Base-by-base conservation (phyloP, 2,329 filamentous ascomycete species). In the Neopestalotiopsis rosae region DNA sequence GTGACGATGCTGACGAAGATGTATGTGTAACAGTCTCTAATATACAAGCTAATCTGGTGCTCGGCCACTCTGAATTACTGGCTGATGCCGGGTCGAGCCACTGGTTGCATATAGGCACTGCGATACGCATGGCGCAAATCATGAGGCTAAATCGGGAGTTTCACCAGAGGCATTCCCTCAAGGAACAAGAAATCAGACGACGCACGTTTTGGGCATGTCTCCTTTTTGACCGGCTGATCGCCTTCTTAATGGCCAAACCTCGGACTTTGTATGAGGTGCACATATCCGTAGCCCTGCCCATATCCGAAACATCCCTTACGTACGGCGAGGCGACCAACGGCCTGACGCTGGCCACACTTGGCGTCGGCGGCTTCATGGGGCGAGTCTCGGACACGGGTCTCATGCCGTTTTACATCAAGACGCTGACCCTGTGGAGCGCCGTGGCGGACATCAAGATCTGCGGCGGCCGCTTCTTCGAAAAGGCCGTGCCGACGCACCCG, bases 171-270 rank as follows among this genome's bases (percentile, higher is more conserved):
- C 45, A 67, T 24, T 67, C 65, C 4, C 40, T 61, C 30, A 59
- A 67, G 20, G 65, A 67, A 13, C 65, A 67, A 61, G 65, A 67
- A 34, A 59, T 67, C 24, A 56, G 65, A 1, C 32, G 65, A 10
- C 65, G 65, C 24, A 67, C 65, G 14, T 67, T 67, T 38, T 67
- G 65, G 65, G 65, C 65, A 7, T 67, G 65, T 17, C 65, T 67
- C 7, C 56, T 67, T 5, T 67, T 61, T 20, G 65, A 67, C 34
- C 34, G 65, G 52, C 65, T 67, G 17, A 61, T 67, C 5, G 52
- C 65, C 0, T 67, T 67, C 32, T n/a, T 67, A 7, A 24, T 67
- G 52, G 65, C 65, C 13, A 67, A 67, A n/a, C 65, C 65, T 12
- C 52, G 65, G 12, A 67, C 65, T 4, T 10, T 67, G 4, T 67